Percentiles rank a stretch among this genome's conserved stretches.
Conservation (phyloP, 2,329 filamentous ascomycete species). For the Plectosphaerella plurivora region DNA sequence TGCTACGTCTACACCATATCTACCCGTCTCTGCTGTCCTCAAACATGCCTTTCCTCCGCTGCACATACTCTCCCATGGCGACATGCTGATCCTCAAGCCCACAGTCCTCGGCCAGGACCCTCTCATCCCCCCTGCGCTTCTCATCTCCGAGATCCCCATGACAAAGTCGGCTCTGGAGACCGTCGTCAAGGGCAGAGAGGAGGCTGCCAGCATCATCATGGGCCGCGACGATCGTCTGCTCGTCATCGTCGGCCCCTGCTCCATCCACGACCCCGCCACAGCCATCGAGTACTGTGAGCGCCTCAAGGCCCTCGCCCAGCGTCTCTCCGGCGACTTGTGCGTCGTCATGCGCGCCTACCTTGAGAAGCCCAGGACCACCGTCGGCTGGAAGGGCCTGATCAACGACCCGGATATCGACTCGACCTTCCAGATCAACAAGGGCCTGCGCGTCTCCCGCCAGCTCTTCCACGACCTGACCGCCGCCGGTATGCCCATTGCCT, state of each 20-base stretch:
- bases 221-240: conserved; percentile 81
- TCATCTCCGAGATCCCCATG: conserved; percentile 80
- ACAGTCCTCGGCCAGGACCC: conserved; percentile 91
- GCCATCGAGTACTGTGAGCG: conserved; percentile 85
- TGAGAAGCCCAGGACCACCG: conserved; percentile 96
- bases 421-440: conserved; percentile 99
- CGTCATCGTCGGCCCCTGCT: conserved; percentile 93
- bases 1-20: background rate
- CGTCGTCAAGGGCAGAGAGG: conserved; percentile 65
- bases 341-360: conserved; percentile 99
- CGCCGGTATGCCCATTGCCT: conserved; percentile 88
- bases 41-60: background rate
- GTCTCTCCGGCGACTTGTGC: conserved; percentile 76
- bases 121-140: conserved; percentile 81
- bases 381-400: conserved; percentile 98
- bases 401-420: conserved; percentile 98
- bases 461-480: conserved; percentile 88
- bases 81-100: conserved; percentile 22
- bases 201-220: conserved; percentile 71
- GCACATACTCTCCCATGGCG: background rate
- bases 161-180: conserved; percentile 58
- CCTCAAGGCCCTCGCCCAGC: conserved; percentile 72
- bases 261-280: conserved; percentile 86
- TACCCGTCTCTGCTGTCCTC: background rate
- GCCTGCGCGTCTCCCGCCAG: conserved; percentile 84